Evolutionary conservation across 2,329 filamentous ascomycete species (phyloP).

Genomic region (Cytospora piceicola): DNA sequence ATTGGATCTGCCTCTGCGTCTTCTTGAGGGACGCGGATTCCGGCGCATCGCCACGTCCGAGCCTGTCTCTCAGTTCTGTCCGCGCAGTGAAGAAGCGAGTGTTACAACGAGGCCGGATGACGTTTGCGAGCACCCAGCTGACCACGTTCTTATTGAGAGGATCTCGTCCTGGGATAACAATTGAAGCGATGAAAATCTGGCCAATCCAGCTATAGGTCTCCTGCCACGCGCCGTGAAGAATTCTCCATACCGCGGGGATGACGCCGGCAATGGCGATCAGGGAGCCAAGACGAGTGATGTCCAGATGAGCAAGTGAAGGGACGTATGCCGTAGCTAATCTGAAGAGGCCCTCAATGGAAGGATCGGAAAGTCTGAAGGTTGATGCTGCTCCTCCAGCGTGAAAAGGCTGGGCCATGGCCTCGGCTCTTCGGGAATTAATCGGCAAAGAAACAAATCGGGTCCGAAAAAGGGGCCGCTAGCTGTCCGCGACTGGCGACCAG

Average conservation of each 20-base stretch:
- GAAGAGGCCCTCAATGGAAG: slow-evolving; percentile 8
- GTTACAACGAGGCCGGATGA: slow-evolving; percentile 43
- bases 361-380: slow-evolving; percentile 16
- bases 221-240: slow-evolving; percentile 42
- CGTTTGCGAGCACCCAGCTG: slow-evolving; percentile 49
- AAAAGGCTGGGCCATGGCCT: slow-evolving; percentile 29
- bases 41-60: slow-evolving; percentile 41
- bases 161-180: slow-evolving; percentile 49
- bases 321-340: slow-evolving; percentile 4
- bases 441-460: slow-evolving; percentile 10
- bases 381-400: slow-evolving; percentile 29
- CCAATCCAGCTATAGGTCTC: slow-evolving; percentile 47
- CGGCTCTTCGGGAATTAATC: slow-evolving; percentile 17
- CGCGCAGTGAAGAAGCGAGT: slow-evolving; percentile 48
- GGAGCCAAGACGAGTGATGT: slow-evolving; percentile 51
- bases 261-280: slow-evolving; percentile 50
- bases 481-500: slow-evolving; percentile 4
- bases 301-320: slow-evolving; percentile 36
- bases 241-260: slow-evolving; percentile 45
- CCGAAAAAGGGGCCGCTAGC: slow-evolving; percentile 20
- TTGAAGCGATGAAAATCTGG: slow-evolving; percentile 49
- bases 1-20: slow-evolving; percentile 47
- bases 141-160: slow-evolving; percentile 50
- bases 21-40: slow-evolving; percentile 45
- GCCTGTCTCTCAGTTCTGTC: slow-evolving; percentile 42